Evolutionary conservation across 2,329 filamentous ascomycete genomes (phyloP).

Genomic region (Aspergillus costaricaensis): DNA sequence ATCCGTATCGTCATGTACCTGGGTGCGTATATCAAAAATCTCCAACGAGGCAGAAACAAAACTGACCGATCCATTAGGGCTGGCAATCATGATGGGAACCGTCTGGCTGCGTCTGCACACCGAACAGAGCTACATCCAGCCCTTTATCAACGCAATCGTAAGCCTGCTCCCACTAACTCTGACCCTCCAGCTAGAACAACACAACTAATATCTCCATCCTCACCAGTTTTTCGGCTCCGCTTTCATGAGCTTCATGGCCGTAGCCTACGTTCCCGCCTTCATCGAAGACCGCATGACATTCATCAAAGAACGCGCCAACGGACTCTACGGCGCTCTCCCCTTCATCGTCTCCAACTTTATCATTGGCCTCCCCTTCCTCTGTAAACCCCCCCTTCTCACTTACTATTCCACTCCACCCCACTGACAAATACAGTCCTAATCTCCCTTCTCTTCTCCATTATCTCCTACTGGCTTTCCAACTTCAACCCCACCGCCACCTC

Average conservation of each 20-base stretch:
- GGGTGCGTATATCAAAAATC: conserved; percentile 39
- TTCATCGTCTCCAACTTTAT: conserved; percentile 80
- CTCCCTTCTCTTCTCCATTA: conserved; percentile 70
- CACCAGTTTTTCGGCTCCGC: conserved; percentile 66
- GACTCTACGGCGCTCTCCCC: conserved; percentile 71
- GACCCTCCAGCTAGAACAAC: not conserved
- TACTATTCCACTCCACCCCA: not conserved
- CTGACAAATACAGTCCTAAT: conserved; percentile 60
- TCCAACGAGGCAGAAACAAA: not conserved
- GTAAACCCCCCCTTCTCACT: conserved; percentile 34
- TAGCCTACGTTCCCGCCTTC: conserved; percentile 82
- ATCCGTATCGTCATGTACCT: conserved; percentile 83
- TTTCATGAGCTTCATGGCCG: conserved; percentile 79
- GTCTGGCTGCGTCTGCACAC: conserved; percentile 75
- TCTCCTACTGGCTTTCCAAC: conserved; percentile 79
- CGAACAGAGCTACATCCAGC: conserved; percentile 72
- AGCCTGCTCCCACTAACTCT: conserved; percentile 19
- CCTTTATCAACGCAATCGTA: conserved; percentile 77
- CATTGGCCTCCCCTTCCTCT: conserved; percentile 78
- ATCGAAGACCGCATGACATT: conserved; percentile 75
- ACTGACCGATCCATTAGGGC: conserved; percentile 42
- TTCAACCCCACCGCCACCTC: conserved; percentile 65
- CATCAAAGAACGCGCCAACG: conserved; percentile 77
- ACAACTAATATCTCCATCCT: not conserved
- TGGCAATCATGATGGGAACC: conserved; percentile 86